phyloP scores from a whole-genome alignment of 352 stramenopile species.

The Globisporangium apiculatum region DNA sequence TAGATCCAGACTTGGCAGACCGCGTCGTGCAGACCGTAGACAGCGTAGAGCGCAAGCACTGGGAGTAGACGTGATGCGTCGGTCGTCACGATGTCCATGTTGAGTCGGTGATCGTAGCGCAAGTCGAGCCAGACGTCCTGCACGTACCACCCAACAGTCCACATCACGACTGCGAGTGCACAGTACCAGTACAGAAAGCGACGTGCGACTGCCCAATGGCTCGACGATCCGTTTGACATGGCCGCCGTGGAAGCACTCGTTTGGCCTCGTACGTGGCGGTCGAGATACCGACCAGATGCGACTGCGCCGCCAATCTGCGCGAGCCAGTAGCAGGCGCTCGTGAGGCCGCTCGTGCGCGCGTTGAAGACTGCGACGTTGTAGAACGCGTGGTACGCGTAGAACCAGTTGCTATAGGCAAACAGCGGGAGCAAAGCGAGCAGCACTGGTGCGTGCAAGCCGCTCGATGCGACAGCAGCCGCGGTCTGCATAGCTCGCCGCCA shows the following conservation, averaged over 20 bases:
- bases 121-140: conserved; percentile 16
- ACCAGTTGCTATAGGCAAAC: conserved; percentile 62
- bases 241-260: background rate
- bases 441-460: background rate
- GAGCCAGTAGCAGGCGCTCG: conserved; percentile 33
- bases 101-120: conserved; percentile 15
- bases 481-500: background rate
- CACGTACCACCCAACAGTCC: conserved; percentile 22
- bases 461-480: background rate
- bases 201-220: background rate
- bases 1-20: conserved; percentile 76
- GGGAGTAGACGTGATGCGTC: background rate
- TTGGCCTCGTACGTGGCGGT: conserved; percentile 2
- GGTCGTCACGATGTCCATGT: conserved; percentile 18
- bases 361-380: conserved; percentile 44
- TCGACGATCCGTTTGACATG: background rate
- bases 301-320: conserved; percentile 35
- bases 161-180: conserved; percentile 29
- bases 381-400: conserved; percentile 59
- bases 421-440: conserved; percentile 30
- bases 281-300: conserved; percentile 20
- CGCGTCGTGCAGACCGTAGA: conserved; percentile 68
- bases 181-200: conserved; percentile 13
- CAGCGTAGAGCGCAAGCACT: conserved; percentile 45
- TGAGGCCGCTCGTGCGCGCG: conserved; percentile 27